phyloP scores from a whole-genome alignment of 2,329 filamentous ascomycete genomes.

The Pyrenophora teres region DNA sequence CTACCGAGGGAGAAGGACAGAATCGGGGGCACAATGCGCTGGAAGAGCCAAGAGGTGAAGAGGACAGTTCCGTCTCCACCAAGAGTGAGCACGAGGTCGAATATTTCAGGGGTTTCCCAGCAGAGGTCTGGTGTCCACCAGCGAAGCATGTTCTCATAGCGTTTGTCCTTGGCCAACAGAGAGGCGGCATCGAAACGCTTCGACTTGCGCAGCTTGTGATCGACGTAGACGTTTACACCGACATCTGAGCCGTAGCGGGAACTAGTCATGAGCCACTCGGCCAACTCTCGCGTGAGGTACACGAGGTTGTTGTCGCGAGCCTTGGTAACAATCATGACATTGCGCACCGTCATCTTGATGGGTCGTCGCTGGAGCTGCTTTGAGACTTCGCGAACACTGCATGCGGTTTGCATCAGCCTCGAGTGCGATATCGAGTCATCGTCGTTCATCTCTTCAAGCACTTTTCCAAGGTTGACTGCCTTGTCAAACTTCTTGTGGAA shows the following conservation, averaged over 20 bases:
- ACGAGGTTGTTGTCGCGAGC: conserved; percentile 94
- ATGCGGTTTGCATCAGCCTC: conserved; percentile 91
- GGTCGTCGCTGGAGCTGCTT: conserved; percentile 92
- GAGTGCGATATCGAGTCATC: conserved; percentile 90
- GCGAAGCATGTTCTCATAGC: conserved; percentile 81
- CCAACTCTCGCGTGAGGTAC: conserved; percentile 81
- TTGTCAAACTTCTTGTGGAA: conserved; percentile 98
- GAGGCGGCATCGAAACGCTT: conserved; percentile 82
- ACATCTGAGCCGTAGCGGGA: conserved; percentile 86
- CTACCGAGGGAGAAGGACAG: conserved; percentile 83
- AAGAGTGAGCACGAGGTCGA: conserved; percentile 89
- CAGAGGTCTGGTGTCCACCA: conserved; percentile 98
- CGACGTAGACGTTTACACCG: conserved; percentile 98
- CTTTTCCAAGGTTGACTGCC: conserved; percentile 90
- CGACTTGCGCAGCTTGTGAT: conserved; percentile 86
- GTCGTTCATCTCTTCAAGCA: conserved; percentile 91
- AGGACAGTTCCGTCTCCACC: conserved; percentile 86
- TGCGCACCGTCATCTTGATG: conserved; percentile 87
- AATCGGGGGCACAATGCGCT: conserved; percentile 82
- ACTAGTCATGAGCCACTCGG: conserved; percentile 85
- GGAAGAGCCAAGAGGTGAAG: conserved; percentile 91
- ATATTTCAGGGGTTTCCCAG: conserved; percentile 90
- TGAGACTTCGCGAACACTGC: conserved; percentile 90
- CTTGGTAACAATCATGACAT: conserved; percentile 98
- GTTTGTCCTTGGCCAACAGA: conserved; percentile 73